Evolutionary conservation across 768 basidiomycete genomes (phyloP), one percentile per base, ranked within the genome.

Genomic region (Kwoniella sp.): DNA sequence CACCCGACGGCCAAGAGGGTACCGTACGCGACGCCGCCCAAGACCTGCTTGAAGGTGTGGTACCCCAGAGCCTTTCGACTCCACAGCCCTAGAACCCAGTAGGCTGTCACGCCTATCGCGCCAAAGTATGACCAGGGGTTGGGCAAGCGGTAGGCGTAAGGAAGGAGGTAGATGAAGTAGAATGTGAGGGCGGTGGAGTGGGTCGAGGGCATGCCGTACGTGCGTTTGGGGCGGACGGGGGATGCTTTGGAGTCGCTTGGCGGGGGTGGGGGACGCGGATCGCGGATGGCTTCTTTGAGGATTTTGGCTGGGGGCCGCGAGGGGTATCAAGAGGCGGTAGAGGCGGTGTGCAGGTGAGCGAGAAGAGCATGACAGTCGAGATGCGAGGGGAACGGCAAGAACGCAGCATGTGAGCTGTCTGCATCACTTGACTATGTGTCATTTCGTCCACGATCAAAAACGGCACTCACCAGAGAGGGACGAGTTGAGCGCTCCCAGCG

Each of bases 181-280:
- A 76, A 78, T 17, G 75, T 61, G 36, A 78, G 73, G 7, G 74
- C 68, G 12, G 76, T 75, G 3, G 74, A 74, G 53, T 78, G 78
- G 0, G 78, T 78, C 5, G 76, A 77, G 20, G 78, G 78, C 76
- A 78, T 77, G 5, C 78, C 78, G 68, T 77, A 77, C 8, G 77
- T 76, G 41, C 67, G 70, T 41, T 76, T 71, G 7, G 63, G 67
- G 15, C 52, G 53, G 25, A 67, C 59, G n/a, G 48, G 58, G 19
- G 49, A 54, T 0, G 59, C 46, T 20, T 37, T 40, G 29, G 62
- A 63, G 3, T 41, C 43, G 19, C 55, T 19, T 11, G 57, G 46
- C 3, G 65, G 60, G 19, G 72, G 58, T 11, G 70, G 64, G 15
- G 60, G 55, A 19, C 76, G 70, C 0, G 75, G 70, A 23, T 70